phyloP scores from a whole-genome alignment of 2,329 filamentous ascomycete species.

The Sporothrix euskadiensis region DNA sequence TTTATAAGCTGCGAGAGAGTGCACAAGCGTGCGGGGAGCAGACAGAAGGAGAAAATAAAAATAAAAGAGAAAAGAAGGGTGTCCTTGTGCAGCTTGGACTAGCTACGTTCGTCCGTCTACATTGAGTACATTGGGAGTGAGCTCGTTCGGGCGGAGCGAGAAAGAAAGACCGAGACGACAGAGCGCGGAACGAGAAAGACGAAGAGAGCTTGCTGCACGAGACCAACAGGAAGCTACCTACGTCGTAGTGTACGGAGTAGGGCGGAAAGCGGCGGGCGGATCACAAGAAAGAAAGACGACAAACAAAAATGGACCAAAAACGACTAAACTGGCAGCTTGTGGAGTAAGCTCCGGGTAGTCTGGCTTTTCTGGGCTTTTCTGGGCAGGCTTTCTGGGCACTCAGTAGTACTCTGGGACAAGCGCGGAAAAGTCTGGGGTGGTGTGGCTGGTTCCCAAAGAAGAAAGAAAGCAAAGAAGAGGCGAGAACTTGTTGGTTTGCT shows the following conservation, averaged over 20 bases:
- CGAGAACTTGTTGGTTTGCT: background rate
- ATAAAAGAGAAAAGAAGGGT: background rate
- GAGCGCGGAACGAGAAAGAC: background rate
- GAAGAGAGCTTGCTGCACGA: background rate
- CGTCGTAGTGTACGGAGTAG: background rate
- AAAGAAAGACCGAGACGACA: background rate
- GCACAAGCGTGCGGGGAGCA: background rate
- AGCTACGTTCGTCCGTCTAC: background rate
- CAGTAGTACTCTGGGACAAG: too few species aligned
- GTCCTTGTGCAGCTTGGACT: background rate
- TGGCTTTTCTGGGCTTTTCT: background rate
- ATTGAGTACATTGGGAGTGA: background rate
- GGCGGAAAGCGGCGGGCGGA: background rate
- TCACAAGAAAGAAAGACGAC: background rate
- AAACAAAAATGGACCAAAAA: background rate
- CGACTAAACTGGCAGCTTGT: background rate
- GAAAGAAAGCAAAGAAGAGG: background rate
- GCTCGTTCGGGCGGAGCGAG: background rate
- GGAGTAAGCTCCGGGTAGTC: slow-evolving; percentile 9
- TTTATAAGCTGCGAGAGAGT: background rate
- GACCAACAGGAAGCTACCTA: slow-evolving; percentile 13
- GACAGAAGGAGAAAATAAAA: background rate
- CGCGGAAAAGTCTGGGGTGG: background rate
- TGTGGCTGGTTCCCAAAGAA: background rate
- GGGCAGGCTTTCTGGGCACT: background rate